Percentiles rank a stretch among this genome's conserved stretches.
Evolutionary conservation across 2,329 filamentous ascomycete genomes (phyloP).

Genomic region (Xylariales sp.): DNA sequence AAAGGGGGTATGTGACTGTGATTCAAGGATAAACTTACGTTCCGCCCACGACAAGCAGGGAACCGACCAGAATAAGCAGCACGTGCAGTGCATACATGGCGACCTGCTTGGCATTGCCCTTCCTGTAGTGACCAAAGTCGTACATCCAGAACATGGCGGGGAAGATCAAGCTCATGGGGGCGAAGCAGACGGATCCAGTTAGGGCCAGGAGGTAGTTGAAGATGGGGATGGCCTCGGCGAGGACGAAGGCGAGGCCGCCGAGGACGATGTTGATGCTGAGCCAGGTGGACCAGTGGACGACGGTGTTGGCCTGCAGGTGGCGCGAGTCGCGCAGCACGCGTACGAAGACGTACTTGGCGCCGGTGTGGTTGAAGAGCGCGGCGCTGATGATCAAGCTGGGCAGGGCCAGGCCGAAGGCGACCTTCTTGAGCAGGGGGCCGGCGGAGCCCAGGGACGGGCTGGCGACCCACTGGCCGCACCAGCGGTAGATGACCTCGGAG

Average conservation of each 20-base stretch:
- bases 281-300: slow-evolving; percentile 25
- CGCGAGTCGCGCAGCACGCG: slow-evolving; percentile 22
- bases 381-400: slow-evolving; percentile 45
- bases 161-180: slow-evolving; percentile 9
- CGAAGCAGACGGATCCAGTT: slow-evolving; percentile 9
- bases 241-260: slow-evolving; percentile 6
- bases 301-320: slow-evolving; percentile 23
- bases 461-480: slow-evolving; percentile 59
- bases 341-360: slow-evolving; percentile 28
- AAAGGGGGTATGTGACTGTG: too few relatives aligned
- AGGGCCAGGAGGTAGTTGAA: slow-evolving; percentile 11
- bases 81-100: slow-evolving; percentile 10
- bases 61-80: slow-evolving; percentile 10
- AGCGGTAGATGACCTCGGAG: slow-evolving; percentile 59
- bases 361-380: slow-evolving; percentile 23
- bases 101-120: slow-evolving; percentile 5
- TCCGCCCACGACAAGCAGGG: slow-evolving; percentile 11
- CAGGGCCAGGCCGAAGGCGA: slow-evolving; percentile 56
- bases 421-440: slow-evolving; percentile 54
- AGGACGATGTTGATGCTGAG: slow-evolving; percentile 16
- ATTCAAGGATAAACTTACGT: too few relatives aligned
- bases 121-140: slow-evolving; percentile 7
- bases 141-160: slow-evolving; percentile 7
- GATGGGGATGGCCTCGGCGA: slow-evolving; percentile 10
- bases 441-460: slow-evolving; percentile 58